These are phyloP conservation scores for Podila horticola DNA, from an alignment of 192 early-diverging fungal species.

Conservation along the genomic window DNA sequence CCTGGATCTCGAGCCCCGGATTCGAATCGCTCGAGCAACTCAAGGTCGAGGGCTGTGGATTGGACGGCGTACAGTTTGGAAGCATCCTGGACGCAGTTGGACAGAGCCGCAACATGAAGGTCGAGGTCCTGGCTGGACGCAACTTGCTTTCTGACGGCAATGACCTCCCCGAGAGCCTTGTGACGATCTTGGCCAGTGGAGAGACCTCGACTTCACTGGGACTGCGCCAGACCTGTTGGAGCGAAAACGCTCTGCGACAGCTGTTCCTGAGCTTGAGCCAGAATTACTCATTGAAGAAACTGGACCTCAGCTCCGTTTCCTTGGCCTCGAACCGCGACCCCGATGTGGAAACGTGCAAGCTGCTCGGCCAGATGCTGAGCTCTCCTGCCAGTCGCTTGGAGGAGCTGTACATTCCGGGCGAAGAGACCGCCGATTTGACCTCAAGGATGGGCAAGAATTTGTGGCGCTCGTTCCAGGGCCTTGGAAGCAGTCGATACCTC, in stretches of 20 bases:
- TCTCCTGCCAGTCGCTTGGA: conserved; percentile 49
- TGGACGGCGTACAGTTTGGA: conserved; percentile 54
- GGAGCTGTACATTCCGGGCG: conserved; percentile 43
- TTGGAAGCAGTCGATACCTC: conserved; percentile 39
- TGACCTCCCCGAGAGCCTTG: conserved; percentile 51
- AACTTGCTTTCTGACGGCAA: conserved; percentile 56
- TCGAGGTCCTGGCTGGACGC: conserved; percentile 51
- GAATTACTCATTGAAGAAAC: conserved; percentile 49
- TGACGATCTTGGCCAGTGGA: conserved; percentile 44
- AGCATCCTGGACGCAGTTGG: conserved; percentile 52
- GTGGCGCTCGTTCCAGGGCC: conserved; percentile 37
- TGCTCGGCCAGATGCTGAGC: conserved; percentile 43
- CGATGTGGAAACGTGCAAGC: conserved; percentile 53
- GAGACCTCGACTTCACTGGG: conserved; percentile 52
- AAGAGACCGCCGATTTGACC: conserved; percentile 28
- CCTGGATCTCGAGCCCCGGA: conserved; percentile 39
- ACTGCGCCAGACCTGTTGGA: conserved; percentile 58
- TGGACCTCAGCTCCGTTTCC: conserved; percentile 53
- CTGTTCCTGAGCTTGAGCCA: conserved; percentile 54
- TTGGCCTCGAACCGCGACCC: conserved; percentile 34
- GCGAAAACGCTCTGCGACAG: conserved; percentile 56
- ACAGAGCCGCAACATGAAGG: conserved; percentile 36
- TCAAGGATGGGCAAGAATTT: conserved; percentile 48
- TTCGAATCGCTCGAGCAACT: conserved; percentile 41
- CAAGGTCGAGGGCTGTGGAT: conserved; percentile 50